A percentile compares a stretch with the other conserved stretches of the same genome.
These are phyloP conservation scores for Umbellularia californica DNA, from an alignment of 164 flowering plant species.

Conservation along the genomic window DNA sequence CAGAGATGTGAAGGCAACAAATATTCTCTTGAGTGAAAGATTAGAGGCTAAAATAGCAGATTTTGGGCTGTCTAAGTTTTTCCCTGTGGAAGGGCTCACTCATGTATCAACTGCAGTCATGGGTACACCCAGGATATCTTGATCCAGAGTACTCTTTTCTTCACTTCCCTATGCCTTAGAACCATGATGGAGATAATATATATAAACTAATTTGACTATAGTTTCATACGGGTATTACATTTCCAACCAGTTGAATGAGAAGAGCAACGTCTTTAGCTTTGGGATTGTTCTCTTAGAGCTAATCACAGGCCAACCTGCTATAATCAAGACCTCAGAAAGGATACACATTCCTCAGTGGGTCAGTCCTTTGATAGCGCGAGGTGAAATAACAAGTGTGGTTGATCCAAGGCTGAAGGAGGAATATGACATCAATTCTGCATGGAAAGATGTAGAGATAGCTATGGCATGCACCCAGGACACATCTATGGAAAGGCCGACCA, in stretches of 20 bases:
- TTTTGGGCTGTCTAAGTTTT: constrained; percentile 37
- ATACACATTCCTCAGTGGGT: constrained; percentile 33
- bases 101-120: constrained; percentile 28
- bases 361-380: constrained; percentile 19
- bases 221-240: constrained; percentile 20
- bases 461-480: constrained; percentile 31
- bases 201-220: too few species aligned
- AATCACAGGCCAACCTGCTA: constrained; percentile 35
- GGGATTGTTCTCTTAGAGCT: constrained; percentile 48
- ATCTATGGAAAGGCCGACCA: constrained; percentile 32
- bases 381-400: constrained; percentile 30
- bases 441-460: constrained; percentile 45
- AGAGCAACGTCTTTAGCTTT: constrained; percentile 52
- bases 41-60: constrained; percentile 49
- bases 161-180: too few species aligned
- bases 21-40: constrained; percentile 39
- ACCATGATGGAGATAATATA: too few species aligned
- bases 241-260: constrained; percentile 32
- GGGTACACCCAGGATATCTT: constrained; percentile 56
- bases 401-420: constrained; percentile 35
- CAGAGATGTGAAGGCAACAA: constrained; percentile 45
- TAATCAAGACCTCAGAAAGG: constrained; percentile 6
- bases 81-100: constrained; percentile 22
- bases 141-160: constrained; percentile 51
- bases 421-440: constrained; percentile 27